Percentiles rank a stretch among this genome's conserved stretches.
These are phyloP conservation scores for Aspergillus jensenii DNA, from an alignment of 2,329 filamentous ascomycete species.

Conservation along the genomic window DNA sequence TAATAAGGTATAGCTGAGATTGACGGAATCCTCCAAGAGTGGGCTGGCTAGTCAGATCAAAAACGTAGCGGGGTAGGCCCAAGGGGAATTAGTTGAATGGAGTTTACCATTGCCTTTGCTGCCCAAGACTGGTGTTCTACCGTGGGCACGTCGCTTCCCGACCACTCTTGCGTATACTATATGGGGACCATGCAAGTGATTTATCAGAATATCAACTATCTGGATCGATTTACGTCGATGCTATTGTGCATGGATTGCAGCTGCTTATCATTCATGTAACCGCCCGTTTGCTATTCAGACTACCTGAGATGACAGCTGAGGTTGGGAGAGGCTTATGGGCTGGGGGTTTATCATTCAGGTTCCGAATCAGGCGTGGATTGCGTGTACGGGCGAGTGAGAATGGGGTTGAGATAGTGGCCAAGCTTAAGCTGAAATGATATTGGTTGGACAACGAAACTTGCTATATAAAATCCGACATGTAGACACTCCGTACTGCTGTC, in stretches of 20 bases:
- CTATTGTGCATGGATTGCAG: background rate
- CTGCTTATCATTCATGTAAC: background rate
- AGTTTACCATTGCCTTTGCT: background rate
- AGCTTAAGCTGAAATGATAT: background rate
- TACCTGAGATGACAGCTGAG: background rate
- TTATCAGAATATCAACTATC: conserved; percentile 5
- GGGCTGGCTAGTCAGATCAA: conserved; percentile 1
- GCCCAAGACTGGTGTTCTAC: background rate
- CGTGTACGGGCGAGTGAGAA: background rate
- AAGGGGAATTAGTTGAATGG: conserved; percentile 4
- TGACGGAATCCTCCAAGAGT: background rate
- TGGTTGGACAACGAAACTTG: background rate
- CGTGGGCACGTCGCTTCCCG: conserved; percentile 1
- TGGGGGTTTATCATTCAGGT: background rate
- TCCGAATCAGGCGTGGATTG: background rate
- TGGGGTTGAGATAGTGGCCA: background rate
- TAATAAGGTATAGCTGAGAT: conserved; percentile 10
- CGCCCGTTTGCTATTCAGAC: background rate
- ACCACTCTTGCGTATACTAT: conserved; percentile 8
- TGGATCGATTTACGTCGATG: conserved; percentile 4
- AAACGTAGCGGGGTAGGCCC: conserved; percentile 7
- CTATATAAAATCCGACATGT: background rate
- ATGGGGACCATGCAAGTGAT: conserved; percentile 5
- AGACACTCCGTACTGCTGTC: background rate
- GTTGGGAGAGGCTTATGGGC: background rate